A percentile compares a stretch with the other conserved stretches of the same genome.
phyloP scores from a whole-genome alignment of 768 basidiomycete genomes.

The Hygrocybe coccinea region DNA sequence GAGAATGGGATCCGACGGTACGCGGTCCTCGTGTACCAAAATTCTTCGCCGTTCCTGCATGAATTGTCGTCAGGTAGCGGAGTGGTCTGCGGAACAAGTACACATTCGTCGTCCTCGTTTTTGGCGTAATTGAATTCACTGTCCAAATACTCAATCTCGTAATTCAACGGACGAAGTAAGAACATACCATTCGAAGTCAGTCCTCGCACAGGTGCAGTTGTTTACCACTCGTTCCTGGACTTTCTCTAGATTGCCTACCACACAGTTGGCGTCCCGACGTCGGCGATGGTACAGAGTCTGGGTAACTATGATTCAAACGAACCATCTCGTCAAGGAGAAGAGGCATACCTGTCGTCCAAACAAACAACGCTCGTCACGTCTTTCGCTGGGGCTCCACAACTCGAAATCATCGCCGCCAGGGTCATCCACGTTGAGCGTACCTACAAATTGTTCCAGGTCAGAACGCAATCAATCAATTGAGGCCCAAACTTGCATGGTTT shows the following conservation, averaged over 20 bases:
- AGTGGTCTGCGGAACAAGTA: conserved; percentile 63
- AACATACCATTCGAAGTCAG: conserved; percentile 92
- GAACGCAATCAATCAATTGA: not conserved
- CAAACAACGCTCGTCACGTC: conserved; percentile 79
- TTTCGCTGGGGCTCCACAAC: conserved; percentile 92
- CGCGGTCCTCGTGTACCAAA: conserved; percentile 91
- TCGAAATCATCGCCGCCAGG: conserved; percentile 91
- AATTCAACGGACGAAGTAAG: not conserved
- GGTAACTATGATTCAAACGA: not conserved
- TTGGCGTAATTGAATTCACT: conserved; percentile 93
- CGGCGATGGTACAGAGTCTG: conserved; percentile 92
- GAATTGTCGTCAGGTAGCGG: conserved; percentile 59
- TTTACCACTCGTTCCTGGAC: conserved; percentile 47
- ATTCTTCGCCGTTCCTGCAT: conserved; percentile 60
- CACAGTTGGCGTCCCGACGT: conserved; percentile 71
- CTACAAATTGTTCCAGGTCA: conserved; percentile 36
- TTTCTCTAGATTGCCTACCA: conserved; percentile 69
- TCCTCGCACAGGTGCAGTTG: conserved; percentile 66
- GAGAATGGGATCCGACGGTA: conserved; percentile 92
- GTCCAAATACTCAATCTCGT: conserved; percentile 2
- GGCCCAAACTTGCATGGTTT: conserved; percentile 58
- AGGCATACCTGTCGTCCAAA: conserved; percentile 79
- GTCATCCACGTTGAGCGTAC: conserved; percentile 61
- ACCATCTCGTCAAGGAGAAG: conserved; percentile 1
- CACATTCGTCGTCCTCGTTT: conserved; percentile 66